Conservation (phyloP, 306 rosid genomes). For the Pyrus bretschneideri region DNA sequence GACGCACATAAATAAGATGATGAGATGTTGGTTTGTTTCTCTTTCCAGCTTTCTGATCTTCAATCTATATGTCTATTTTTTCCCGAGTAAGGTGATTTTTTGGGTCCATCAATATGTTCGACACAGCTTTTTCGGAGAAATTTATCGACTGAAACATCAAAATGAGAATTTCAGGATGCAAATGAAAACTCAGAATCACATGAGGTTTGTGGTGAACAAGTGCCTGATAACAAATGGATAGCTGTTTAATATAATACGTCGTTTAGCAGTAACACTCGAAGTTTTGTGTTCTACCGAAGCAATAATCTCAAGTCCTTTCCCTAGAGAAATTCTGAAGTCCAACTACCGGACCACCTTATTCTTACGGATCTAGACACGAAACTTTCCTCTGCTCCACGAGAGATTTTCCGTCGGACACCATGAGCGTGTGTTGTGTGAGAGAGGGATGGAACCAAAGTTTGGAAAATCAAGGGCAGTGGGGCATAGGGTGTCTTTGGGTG, state of each 20-base stretch:
- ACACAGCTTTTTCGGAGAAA: neutral
- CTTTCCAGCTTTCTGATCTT: neutral
- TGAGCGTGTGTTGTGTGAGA: too few species aligned
- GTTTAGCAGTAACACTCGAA: neutral
- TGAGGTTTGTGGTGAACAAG: neutral
- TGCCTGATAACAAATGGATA: too few species aligned
- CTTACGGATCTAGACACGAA: too few species aligned
- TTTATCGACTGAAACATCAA: neutral
- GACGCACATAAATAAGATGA: constrained; percentile 22
- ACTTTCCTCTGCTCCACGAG: too few species aligned
- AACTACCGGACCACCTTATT: too few species aligned
- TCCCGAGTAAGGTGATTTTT: neutral
- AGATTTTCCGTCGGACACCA: too few species aligned
- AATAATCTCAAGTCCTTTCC: too few species aligned
- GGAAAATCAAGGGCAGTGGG: too few species aligned
- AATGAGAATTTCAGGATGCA: neutral
- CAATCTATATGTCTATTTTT: neutral
- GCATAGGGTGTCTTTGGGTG: too few species aligned
- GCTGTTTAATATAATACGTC: too few species aligned
- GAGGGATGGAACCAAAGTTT: too few species aligned
- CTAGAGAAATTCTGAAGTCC: too few species aligned
- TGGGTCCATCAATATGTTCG: neutral
- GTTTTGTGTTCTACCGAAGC: neutral
- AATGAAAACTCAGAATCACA: neutral
- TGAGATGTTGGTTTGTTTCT: neutral